phyloP scores from a whole-genome alignment of 2,329 filamentous ascomycete genomes.

The Parafenestella ontariensis region DNA sequence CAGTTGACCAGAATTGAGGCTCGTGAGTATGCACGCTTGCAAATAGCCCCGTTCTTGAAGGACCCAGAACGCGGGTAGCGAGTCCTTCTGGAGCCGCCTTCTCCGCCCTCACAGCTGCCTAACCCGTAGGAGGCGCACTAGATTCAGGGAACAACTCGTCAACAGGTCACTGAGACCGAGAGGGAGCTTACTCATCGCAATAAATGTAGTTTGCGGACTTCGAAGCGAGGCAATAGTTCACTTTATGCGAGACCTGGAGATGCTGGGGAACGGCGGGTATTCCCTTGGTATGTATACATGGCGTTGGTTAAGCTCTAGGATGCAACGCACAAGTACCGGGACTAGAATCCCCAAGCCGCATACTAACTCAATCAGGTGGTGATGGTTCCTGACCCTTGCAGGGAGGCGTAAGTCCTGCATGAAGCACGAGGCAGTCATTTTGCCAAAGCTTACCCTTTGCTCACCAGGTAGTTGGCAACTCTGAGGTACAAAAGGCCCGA shows the following conservation, averaged over 20 bases:
- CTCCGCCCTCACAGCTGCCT: conserved; percentile 2
- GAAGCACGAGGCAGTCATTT: conserved; percentile 3
- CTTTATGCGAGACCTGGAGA: neutral
- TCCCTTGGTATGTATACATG: conserved; percentile 3
- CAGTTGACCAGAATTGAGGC: neutral
- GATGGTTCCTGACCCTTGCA: conserved; percentile 3
- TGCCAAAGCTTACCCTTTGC: neutral
- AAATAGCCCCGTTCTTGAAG: neutral
- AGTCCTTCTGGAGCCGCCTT: conserved; percentile 4
- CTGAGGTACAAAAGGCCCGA: conserved; percentile 1
- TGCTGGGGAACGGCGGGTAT: neutral
- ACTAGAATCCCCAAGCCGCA: conserved; percentile 11
- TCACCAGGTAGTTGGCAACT: neutral
- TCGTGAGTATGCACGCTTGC: neutral
- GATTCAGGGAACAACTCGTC: neutral
- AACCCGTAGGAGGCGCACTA: conserved; percentile 1
- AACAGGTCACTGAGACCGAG: neutral
- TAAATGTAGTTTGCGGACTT: neutral
- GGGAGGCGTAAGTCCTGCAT: conserved; percentile 10
- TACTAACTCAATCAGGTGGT: conserved; percentile 10
- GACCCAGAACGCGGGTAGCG: conserved; percentile 7
- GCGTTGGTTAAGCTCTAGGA: conserved; percentile 6
- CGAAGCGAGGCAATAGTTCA: neutral
- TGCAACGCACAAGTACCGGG: conserved; percentile 11
- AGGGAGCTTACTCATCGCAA: neutral